phyloP scores from a whole-genome alignment of 768 basidiomycete species.

The Kwoniella sp. region DNA sequence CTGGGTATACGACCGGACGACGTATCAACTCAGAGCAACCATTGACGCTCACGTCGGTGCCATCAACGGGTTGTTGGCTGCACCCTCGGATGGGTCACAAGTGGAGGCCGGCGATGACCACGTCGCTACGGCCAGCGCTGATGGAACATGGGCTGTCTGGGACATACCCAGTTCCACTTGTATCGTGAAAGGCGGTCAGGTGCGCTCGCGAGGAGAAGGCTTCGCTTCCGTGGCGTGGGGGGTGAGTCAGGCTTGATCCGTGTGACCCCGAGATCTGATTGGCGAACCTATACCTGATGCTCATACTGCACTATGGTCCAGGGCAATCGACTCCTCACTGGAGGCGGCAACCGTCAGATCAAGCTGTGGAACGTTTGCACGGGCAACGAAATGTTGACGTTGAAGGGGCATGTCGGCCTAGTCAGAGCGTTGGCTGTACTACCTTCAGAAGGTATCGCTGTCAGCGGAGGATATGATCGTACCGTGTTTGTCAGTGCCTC shows the following conservation, averaged over 20 bases:
- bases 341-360: constrained; percentile 24
- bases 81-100: no score
- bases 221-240: constrained; percentile 36
- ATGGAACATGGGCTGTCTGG: constrained; percentile 29
- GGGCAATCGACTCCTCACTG: constrained; percentile 28
- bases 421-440: constrained; percentile 25
- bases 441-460: constrained; percentile 8
- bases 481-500: constrained; percentile 22
- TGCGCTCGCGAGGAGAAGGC: constrained; percentile 16
- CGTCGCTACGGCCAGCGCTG: constrained; percentile 25
- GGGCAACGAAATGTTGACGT: constrained; percentile 13
- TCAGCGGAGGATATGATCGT: constrained; percentile 39
- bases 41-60: constrained; percentile 14
- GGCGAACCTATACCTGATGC: no score
- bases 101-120: background rate
- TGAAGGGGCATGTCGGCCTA: constrained; percentile 28
- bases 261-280: no score
- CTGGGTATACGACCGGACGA: constrained; percentile 11
- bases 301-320: no score
- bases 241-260: constrained; percentile 16
- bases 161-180: constrained; percentile 17
- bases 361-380: constrained; percentile 17
- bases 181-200: no score
- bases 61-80: no score
- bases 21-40: background rate